phyloP scores from a whole-genome alignment of 2,329 filamentous ascomycete genomes.

The Fusarium cicatricum region DNA sequence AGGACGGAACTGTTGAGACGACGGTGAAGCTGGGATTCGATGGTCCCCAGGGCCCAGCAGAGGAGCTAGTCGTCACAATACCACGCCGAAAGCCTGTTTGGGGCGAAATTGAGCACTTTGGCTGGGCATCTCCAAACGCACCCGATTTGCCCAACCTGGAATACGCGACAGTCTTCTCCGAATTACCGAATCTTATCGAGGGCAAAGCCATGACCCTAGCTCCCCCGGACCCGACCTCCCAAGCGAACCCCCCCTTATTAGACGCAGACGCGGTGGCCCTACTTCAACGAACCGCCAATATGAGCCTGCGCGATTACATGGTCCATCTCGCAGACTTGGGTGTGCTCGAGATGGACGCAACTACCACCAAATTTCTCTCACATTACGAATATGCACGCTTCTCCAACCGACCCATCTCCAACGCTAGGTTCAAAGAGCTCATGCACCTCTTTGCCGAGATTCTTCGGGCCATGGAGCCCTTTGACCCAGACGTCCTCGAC shows the following conservation, averaged over 20 bases:
- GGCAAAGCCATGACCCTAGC: conserved; percentile 90
- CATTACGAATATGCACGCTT: conserved; percentile 89
- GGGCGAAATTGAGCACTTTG: conserved; percentile 85
- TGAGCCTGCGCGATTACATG: conserved; percentile 84
- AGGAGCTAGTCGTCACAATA: conserved; percentile 57
- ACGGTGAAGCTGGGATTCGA: conserved; percentile 38
- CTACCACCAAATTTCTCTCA: conserved; percentile 70
- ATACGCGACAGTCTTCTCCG: conserved; percentile 80
- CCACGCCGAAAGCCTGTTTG: conserved; percentile 66
- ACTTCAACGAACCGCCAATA: conserved; percentile 73
- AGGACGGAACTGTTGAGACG: conserved; percentile 26
- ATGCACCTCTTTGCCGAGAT: conserved; percentile 88
- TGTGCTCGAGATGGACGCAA: conserved; percentile 59
- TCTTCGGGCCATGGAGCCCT: conserved; percentile 75
- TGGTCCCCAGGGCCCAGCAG: conserved; percentile 50
- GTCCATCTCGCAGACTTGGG: conserved; percentile 72
- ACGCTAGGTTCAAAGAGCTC: conserved; percentile 75
- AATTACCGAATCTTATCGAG: conserved; percentile 90
- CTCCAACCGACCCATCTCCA: conserved; percentile 72
- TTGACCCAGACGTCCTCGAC: conserved; percentile 63
- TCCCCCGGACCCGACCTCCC: conserved; percentile 59
- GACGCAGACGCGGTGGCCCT: conserved; percentile 74
- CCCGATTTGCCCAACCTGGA: conserved; percentile 81
- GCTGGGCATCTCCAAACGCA: conserved; percentile 85
- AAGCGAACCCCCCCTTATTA: conserved; percentile 55